Conservation (phyloP, 495 filamentous ascomycete genomes). For the Penicillium turbatum region DNA sequence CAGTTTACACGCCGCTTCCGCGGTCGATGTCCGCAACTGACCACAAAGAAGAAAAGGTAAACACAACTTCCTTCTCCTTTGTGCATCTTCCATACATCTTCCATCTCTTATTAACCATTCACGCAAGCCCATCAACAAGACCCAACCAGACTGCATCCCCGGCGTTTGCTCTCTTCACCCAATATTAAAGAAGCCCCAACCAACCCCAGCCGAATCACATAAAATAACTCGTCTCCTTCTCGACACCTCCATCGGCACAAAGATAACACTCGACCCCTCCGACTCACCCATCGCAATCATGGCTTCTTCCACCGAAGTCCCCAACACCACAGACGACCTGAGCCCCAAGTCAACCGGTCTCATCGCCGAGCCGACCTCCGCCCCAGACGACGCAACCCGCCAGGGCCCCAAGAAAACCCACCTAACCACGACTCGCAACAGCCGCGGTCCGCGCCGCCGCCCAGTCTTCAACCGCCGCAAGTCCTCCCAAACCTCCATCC, state of each 20-base stretch:
- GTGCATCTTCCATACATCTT: no score
- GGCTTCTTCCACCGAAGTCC: not conserved
- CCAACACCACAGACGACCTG: no score
- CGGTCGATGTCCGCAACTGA: not conserved
- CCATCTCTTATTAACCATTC: not conserved
- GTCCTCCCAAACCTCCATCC: constrained; percentile 34
- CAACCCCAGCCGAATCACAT: constrained; percentile 21
- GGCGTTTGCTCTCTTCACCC: constrained; percentile 24
- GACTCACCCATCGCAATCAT: constrained; percentile 26
- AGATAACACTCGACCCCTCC: constrained; percentile 32
- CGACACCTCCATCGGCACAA: constrained; percentile 23
- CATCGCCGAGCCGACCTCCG: not conserved
- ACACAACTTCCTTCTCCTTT: not conserved
- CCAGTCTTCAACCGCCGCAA: constrained; percentile 42
- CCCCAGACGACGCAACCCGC: not conserved
- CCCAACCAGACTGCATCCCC: not conserved
- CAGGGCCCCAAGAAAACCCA: constrained; percentile 30
- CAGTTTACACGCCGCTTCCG: no score
- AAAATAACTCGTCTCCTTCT: constrained; percentile 38
- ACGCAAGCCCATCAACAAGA: constrained; percentile 2
- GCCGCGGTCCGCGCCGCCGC: constrained; percentile 33
- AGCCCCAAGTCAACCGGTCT: no score
- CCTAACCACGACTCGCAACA: constrained; percentile 28
- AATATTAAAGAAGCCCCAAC: constrained; percentile 38
- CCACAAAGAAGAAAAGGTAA: constrained; percentile 7